Base-by-base conservation (phyloP, 2,329 filamentous ascomycete species). In the Cladophialophora psammophila region DNA sequence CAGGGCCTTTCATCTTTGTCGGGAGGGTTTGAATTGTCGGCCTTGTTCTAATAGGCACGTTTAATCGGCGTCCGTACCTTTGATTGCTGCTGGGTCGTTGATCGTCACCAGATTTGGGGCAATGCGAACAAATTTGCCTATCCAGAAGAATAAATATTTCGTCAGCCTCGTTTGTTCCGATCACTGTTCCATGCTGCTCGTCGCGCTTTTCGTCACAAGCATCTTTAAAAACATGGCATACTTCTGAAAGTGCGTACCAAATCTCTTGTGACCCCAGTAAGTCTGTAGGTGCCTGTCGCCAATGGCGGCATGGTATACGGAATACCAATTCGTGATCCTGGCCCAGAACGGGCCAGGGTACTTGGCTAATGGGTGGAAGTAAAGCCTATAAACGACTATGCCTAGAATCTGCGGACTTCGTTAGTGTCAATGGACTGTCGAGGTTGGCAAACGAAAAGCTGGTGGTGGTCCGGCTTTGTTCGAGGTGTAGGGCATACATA, bases 51-150 rank as follows among this genome's bases (percentile, higher is more conserved):
- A 20, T 3, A 5, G 10, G 42, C 10, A 20, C 20, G n/a, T 12
- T 9, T 26, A 20, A 2, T 10, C 45, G 5, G 45, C 18, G 26
- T 31, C 20, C 45, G 45, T 82, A 0, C 84, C 84, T 55, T 85
- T 74, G 32, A 80, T 79, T 0, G 86, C 84, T 45, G 86, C 83
- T 3, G 89, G 80, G 66, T 85, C 86, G 73, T 89, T 88, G 45
- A 92, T 82, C 40, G 88, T 91, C 68, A 94, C 77, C 72, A 93
- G 90, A 26, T 81, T 82, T 0, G 90, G 90, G 0, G 83, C 88
- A 0, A 92, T 77, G 36, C 89, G 83, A 8, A 92, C 80, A 18
- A 92, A 77, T 18, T 78, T 80, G 56, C 32, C 55, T 45, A 40
- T 6, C 0, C 26, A 9, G 35, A 55, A 42, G n/a, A 40, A 54